Conservation (phyloP, 2,329 filamentous ascomycete species). For the Venturia pyrina region DNA sequence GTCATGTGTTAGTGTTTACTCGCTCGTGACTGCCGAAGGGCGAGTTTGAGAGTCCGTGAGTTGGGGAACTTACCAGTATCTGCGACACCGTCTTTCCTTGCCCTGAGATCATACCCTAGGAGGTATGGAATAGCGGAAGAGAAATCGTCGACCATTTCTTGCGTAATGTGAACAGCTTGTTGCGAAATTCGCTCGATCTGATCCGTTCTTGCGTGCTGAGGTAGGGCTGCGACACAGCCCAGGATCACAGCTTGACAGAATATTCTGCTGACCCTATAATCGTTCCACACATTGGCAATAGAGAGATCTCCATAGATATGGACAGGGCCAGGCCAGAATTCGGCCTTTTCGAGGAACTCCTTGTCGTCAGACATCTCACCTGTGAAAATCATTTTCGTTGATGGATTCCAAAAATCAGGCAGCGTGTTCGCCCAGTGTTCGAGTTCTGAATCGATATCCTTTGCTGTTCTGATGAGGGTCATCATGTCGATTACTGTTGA, state of each 20-base stretch:
- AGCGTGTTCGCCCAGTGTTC: conserved; percentile 28
- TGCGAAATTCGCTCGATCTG: conserved; percentile 6
- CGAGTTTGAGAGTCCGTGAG: too few relatives aligned
- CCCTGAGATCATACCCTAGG: conserved; percentile 26
- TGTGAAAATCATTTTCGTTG: conserved; percentile 13
- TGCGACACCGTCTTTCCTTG: conserved; percentile 19
- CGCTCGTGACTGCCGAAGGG: neutral
- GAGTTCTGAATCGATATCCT: conserved; percentile 27
- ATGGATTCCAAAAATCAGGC: conserved; percentile 25
- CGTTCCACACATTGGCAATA: conserved; percentile 30
- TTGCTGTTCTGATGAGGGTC: conserved; percentile 25
- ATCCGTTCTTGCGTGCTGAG: neutral
- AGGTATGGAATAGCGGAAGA: conserved; percentile 30
- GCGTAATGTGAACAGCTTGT: conserved; percentile 14
- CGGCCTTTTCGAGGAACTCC: conserved; percentile 22
- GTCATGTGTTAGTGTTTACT: neutral
- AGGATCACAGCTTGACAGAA: conserved; percentile 30
- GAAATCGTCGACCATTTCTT: conserved; percentile 30
- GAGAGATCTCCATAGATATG: conserved; percentile 30
- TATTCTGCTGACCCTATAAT: conserved; percentile 31
- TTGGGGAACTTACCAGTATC: conserved; percentile 20
- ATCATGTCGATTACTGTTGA: conserved; percentile 21
- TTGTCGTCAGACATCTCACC: conserved; percentile 13
- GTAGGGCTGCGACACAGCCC: conserved; percentile 20
- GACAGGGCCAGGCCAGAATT: conserved; percentile 28